phyloP scores from a whole-genome alignment of 208 protist species.

The Crithidia expoeki region DNA sequence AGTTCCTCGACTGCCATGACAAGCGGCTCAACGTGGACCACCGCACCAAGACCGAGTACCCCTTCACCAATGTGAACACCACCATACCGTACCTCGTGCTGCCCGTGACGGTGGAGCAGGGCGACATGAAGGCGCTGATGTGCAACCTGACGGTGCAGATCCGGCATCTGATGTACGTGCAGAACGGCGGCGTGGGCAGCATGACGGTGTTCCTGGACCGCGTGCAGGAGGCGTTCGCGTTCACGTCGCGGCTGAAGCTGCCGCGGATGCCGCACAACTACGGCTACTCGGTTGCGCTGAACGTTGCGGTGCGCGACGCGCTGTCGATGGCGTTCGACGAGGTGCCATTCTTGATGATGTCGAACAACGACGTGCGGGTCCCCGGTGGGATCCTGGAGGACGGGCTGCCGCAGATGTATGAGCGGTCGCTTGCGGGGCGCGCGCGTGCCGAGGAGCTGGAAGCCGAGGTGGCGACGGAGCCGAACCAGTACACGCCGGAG shows the following conservation, averaged over 20 bases:
- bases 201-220: slow-evolving; percentile 26
- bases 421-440: slow-evolving; percentile 14
- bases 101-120: slow-evolving; percentile 15
- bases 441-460: slow-evolving; percentile 9
- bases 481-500: slow-evolving; percentile 17
- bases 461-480: slow-evolving; percentile 32
- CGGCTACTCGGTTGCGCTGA: slow-evolving; percentile 24
- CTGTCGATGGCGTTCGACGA: slow-evolving; percentile 24
- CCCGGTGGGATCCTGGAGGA: background rate
- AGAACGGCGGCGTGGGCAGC: slow-evolving; percentile 7
- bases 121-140: slow-evolving; percentile 30
- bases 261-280: slow-evolving; percentile 19
- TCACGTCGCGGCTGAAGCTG: slow-evolving; percentile 39
- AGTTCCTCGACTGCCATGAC: slow-evolving; percentile 4
- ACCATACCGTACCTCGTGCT: slow-evolving; percentile 9
- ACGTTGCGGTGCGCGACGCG: slow-evolving; percentile 32
- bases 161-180: slow-evolving; percentile 21
- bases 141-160: slow-evolving; percentile 18
- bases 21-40: slow-evolving; percentile 10
- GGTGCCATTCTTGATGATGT: slow-evolving; percentile 30
- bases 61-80: slow-evolving; percentile 3
- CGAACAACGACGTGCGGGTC: slow-evolving; percentile 25
- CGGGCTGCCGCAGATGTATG: slow-evolving; percentile 27
- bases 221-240: slow-evolving; percentile 31
- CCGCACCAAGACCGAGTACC: slow-evolving; percentile 5